phyloP scores from a whole-genome alignment of 2,329 filamentous ascomycete species.

The Apiospora koreana region DNA sequence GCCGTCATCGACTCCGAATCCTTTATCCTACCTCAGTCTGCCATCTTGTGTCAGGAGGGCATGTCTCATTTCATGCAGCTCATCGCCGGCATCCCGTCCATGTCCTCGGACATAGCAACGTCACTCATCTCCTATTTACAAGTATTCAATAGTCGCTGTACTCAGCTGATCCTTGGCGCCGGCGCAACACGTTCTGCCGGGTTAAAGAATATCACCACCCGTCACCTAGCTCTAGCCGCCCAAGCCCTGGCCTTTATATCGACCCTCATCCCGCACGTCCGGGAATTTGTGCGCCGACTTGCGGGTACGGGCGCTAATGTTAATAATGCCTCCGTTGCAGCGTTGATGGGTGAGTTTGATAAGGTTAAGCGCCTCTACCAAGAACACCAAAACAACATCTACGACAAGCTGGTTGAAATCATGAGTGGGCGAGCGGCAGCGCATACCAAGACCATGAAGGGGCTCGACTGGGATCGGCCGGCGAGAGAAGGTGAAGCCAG shows the following conservation, averaged over 20 bases:
- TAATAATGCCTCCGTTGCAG: constrained; percentile 48
- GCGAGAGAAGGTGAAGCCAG: constrained; percentile 38
- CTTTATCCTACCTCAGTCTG: constrained; percentile 84
- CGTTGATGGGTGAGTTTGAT: constrained; percentile 81
- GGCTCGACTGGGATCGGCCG: constrained; percentile 70
- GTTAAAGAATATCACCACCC: constrained; percentile 93
- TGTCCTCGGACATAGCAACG: constrained; percentile 79
- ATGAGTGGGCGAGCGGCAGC: constrained; percentile 77
- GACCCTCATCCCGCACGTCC: constrained; percentile 82
- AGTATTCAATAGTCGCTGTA: constrained; percentile 92
- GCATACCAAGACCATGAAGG: constrained; percentile 74
- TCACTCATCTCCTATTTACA: constrained; percentile 84
- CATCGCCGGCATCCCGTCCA: constrained; percentile 81
- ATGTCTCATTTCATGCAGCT: constrained; percentile 83
- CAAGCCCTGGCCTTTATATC: constrained; percentile 88
- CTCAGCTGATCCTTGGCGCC: constrained; percentile 93
- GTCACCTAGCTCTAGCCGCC: constrained; percentile 88
- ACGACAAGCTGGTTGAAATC: constrained; percentile 91
- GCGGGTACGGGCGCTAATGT: constrained; percentile 46
- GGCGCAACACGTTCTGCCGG: constrained; percentile 88
- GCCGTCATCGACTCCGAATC: constrained; percentile 82
- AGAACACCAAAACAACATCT: constrained; percentile 87
- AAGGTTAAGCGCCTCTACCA: constrained; percentile 81
- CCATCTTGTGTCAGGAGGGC: constrained; percentile 76
- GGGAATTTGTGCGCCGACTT: constrained; percentile 87